Evolutionary conservation across 768 basidiomycete species (phyloP).

Genomic region (Thelephora aurantiotincta): DNA sequence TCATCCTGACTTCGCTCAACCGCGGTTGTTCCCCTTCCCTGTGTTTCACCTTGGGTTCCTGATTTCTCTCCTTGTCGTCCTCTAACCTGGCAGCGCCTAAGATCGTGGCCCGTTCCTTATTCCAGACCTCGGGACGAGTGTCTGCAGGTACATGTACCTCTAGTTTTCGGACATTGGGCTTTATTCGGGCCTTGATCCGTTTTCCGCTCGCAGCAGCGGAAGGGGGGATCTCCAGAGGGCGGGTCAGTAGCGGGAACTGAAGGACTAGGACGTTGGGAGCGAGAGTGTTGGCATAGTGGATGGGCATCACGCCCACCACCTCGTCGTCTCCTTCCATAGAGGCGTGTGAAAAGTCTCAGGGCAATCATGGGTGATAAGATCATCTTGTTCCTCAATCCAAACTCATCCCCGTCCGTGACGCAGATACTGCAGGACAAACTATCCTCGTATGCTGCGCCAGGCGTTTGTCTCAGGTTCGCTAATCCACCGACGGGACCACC

Average conservation of each 20-base stretch:
- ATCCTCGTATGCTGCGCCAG: not conserved
- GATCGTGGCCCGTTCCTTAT: slow-evolving; percentile 49
- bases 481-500: not conserved
- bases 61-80: slow-evolving; percentile 71
- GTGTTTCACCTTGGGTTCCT: slow-evolving; percentile 31
- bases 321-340: slow-evolving; percentile 33
- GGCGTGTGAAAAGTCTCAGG: not conserved
- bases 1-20: slow-evolving; percentile 54
- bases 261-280: slow-evolving; percentile 58
- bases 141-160: slow-evolving; percentile 81
- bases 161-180: slow-evolving; percentile 42
- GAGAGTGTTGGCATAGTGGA: slow-evolving; percentile 53
- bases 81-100: slow-evolving; percentile 52
- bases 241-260: slow-evolving; percentile 65
- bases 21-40: slow-evolving; percentile 43
- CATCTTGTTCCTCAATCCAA: not conserved
- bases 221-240: slow-evolving; percentile 65
- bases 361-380: not conserved
- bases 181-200: slow-evolving; percentile 59
- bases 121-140: slow-evolving; percentile 70
- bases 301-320: slow-evolving; percentile 52
- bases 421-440: not conserved
- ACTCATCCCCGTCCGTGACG: not conserved
- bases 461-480: not conserved
- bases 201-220: slow-evolving; percentile 63